Evolutionary conservation across 805 yeast species (phyloP).

Genomic region (Kregervanrija delftensis): DNA sequence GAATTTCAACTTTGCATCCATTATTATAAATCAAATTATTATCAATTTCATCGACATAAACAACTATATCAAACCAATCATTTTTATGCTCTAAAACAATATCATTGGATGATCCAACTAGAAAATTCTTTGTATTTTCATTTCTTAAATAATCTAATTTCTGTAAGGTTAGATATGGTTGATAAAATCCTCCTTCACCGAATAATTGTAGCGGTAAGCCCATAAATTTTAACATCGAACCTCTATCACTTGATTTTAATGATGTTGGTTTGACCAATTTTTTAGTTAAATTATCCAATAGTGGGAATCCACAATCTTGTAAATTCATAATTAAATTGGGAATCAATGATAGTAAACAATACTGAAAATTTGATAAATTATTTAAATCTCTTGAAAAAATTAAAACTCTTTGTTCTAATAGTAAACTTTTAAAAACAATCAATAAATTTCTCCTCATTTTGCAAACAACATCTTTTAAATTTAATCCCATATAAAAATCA

Average conservation of each 20-base stretch:
- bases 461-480: conserved; percentile 56
- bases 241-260: conserved; percentile 69
- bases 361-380: conserved; percentile 72
- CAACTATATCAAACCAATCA: conserved; percentile 60
- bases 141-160: conserved; percentile 70
- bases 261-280: conserved; percentile 54
- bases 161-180: conserved; percentile 91
- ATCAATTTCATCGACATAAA: conserved; percentile 50
- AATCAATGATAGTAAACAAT: conserved; percentile 73
- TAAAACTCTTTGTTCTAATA: conserved; percentile 61
- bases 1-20: conserved; percentile 32
- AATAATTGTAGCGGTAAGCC: conserved; percentile 87
- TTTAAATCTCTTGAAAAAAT: conserved; percentile 80
- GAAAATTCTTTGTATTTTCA: conserved; percentile 51
- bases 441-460: conserved; percentile 54
- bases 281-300: conserved; percentile 43
- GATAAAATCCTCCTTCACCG: conserved; percentile 80
- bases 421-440: conserved; percentile 64
- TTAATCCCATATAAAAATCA: conserved; percentile 68
- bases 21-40: conserved; percentile 5
- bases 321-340: conserved; percentile 73
- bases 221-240: conserved; percentile 67
- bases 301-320: conserved; percentile 75
- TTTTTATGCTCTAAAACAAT: conserved; percentile 60
- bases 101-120: conserved; percentile 86